A percentile compares a stretch with the other conserved stretches of the same genome.
Evolutionary conservation across 2,329 filamentous ascomycete genomes (phyloP).

Genomic region (Lojkania enalia): DNA sequence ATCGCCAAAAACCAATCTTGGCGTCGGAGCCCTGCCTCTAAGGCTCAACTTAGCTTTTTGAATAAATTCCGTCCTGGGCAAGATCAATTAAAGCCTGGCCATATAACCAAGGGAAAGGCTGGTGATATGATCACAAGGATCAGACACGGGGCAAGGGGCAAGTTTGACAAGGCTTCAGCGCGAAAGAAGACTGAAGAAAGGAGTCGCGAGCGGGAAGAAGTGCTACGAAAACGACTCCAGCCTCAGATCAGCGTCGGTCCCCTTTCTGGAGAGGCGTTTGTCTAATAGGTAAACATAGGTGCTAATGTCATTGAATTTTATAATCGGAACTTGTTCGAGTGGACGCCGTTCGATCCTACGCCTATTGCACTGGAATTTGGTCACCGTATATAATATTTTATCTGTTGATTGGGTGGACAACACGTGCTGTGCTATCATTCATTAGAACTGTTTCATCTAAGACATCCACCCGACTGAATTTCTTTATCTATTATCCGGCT

Average conservation of each 20-base stretch:
- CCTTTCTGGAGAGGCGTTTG: slow-evolving; percentile 10
- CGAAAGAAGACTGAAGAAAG: slow-evolving; percentile 31
- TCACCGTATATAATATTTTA: no score
- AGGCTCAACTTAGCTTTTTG: slow-evolving; percentile 67
- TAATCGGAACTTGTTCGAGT: no score
- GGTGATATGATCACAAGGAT: slow-evolving; percentile 91
- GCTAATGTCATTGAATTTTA: no score
- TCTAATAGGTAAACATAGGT: background rate
- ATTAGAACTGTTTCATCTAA: no score
- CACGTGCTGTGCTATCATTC: no score
- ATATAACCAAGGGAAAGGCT: slow-evolving; percentile 78
- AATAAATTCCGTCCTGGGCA: slow-evolving; percentile 64
- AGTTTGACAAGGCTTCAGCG: slow-evolving; percentile 47
- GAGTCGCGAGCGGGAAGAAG: slow-evolving; percentile 54
- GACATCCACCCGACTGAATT: no score
- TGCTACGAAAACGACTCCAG: slow-evolving; percentile 44
- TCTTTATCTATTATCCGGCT: no score
- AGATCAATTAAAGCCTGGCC: slow-evolving; percentile 57
- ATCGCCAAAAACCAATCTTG: slow-evolving; percentile 70
- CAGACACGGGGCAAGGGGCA: slow-evolving; percentile 75
- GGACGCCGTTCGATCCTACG: no score
- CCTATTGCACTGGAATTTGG: no score
- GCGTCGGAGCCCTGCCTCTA: slow-evolving; percentile 67
- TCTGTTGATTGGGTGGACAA: no score
- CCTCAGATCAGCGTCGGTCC: slow-evolving; percentile 56